Percentiles rank a stretch among this genome's conserved stretches.
These are phyloP conservation scores for Chrysanthemum seticuspe DNA, from an alignment of 129 eudicot species.

Conservation along the genomic window DNA sequence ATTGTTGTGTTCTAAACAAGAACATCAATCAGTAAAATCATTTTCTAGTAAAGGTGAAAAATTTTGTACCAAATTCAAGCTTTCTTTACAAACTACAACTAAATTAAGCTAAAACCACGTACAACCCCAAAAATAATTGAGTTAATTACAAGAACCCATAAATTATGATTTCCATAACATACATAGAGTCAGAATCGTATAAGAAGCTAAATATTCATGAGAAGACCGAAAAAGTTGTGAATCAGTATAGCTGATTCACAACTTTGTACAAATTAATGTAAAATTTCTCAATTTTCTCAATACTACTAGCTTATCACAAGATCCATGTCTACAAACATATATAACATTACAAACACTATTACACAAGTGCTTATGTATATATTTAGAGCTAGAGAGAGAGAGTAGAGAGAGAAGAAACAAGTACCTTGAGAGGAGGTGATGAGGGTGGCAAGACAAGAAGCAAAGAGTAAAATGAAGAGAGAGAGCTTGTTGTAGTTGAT, in stretches of 20 bases:
- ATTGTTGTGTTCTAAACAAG: neutral
- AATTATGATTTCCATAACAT: neutral
- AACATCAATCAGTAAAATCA: constrained; percentile 2
- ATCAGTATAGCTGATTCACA: no score
- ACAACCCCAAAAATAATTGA: neutral
- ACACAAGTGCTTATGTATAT: neutral
- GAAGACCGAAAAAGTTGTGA: no score
- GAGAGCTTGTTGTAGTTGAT: constrained; percentile 28
- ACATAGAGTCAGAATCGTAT: no score
- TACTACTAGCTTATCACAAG: no score
- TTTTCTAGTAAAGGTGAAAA: constrained; percentile 4
- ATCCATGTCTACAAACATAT: neutral
- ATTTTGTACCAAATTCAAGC: constrained; percentile 21
- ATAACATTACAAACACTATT: neutral
- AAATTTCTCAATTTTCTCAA: no score
- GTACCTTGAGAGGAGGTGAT: constrained; percentile 63
- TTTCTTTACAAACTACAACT: neutral
- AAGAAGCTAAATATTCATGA: no score
- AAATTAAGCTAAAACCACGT: neutral
- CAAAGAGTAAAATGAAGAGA: constrained; percentile 37
- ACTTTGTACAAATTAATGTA: no score
- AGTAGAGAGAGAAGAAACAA: neutral
- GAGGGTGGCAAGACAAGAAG: constrained; percentile 37
- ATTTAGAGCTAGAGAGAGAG: neutral
- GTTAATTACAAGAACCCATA: neutral